These are phyloP conservation scores for Fonsecaea pedrosoi DNA, from an alignment of 2,329 filamentous ascomycete species.

Conservation along the genomic window DNA sequence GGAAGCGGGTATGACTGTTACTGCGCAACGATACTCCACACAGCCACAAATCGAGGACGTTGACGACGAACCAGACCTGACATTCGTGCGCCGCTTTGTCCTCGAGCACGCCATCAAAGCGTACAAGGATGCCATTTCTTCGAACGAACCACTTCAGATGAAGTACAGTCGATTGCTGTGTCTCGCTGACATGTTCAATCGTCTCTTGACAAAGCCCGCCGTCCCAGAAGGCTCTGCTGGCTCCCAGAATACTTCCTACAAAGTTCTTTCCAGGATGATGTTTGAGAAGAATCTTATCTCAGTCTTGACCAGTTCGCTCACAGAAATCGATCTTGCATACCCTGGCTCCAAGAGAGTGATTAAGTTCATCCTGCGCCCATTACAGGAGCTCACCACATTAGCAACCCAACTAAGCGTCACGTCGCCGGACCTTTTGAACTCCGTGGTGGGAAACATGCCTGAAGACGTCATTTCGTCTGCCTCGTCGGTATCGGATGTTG, in stretches of 20 bases:
- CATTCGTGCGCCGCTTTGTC: conserved; percentile 93
- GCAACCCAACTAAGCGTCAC: conserved; percentile 84
- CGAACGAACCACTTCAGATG: conserved; percentile 78
- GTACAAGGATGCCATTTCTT: conserved; percentile 84
- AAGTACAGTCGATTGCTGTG: conserved; percentile 89
- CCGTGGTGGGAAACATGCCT: conserved; percentile 69
- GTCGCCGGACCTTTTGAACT: conserved; percentile 67
- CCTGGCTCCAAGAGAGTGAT: conserved; percentile 91
- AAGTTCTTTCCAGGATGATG: conserved; percentile 91
- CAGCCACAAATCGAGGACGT: conserved; percentile 58
- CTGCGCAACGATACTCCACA: conserved; percentile 46
- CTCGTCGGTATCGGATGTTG: conserved; percentile 86
- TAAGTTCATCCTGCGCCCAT: conserved; percentile 91
- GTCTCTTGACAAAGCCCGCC: conserved; percentile 84
- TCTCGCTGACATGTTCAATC: conserved; percentile 88
- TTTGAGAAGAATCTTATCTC: conserved; percentile 96
- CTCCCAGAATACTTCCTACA: conserved; percentile 64
- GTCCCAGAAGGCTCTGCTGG: conserved; percentile 59
- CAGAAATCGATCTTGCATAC: conserved; percentile 94
- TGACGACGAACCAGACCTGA: conserved; percentile 80
- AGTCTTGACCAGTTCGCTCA: conserved; percentile 86
- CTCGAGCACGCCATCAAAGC: conserved; percentile 90
- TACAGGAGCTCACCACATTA: conserved; percentile 85
- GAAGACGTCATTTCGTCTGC: conserved; percentile 88
- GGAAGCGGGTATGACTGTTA: conserved; percentile 65